Percentiles rank a stretch among this genome's conserved stretches.
phyloP scores from a whole-genome alignment of 2,329 filamentous ascomycete genomes.

The Monosporascus ibericus region DNA sequence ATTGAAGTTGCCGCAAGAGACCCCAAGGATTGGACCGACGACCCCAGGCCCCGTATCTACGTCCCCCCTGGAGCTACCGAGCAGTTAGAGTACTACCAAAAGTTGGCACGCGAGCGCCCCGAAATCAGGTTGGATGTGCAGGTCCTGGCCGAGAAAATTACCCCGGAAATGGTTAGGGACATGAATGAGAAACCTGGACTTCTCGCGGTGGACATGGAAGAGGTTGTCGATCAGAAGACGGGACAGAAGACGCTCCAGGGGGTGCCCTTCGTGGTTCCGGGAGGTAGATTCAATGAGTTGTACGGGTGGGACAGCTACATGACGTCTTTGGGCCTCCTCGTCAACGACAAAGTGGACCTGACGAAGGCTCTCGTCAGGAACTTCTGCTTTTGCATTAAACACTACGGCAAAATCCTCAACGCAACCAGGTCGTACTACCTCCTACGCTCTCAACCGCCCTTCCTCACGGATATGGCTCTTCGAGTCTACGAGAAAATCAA shows the following conservation, averaged over 20 bases:
- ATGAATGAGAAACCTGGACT: slow-evolving; percentile 85
- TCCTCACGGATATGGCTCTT: slow-evolving; percentile 94
- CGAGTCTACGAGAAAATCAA: slow-evolving; percentile 92
- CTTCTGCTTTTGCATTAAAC: slow-evolving; percentile 96
- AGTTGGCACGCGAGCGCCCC: slow-evolving; percentile 70
- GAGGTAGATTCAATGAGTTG: slow-evolving; percentile 94
- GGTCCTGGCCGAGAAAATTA: slow-evolving; percentile 69
- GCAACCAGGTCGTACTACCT: slow-evolving; percentile 96
- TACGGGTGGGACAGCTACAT: slow-evolving; percentile 99
- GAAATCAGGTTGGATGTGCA: slow-evolving; percentile 85
- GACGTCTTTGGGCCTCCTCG: slow-evolving; percentile 83
- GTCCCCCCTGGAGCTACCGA: slow-evolving; percentile 78
- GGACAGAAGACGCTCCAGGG: slow-evolving; percentile 68
- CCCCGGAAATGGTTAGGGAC: slow-evolving; percentile 72
- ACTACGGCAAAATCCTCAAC: slow-evolving; percentile 98
- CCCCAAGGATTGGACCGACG: slow-evolving; percentile 90
- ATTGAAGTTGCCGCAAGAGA: slow-evolving; percentile 83
- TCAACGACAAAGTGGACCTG: slow-evolving; percentile 77
- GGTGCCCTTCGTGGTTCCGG: slow-evolving; percentile 93
- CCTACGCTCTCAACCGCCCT: slow-evolving; percentile 87
- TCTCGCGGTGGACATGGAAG: slow-evolving; percentile 83
- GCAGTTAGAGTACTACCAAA: slow-evolving; percentile 83
- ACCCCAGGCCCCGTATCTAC: slow-evolving; percentile 88
- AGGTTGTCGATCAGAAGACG: slow-evolving; percentile 59
- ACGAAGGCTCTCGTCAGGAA: slow-evolving; percentile 93